Percentiles rank a stretch among this genome's conserved stretches.
Conservation (phyloP, 2,329 filamentous ascomycete genomes). For the Hypoxylon sp. region DNA sequence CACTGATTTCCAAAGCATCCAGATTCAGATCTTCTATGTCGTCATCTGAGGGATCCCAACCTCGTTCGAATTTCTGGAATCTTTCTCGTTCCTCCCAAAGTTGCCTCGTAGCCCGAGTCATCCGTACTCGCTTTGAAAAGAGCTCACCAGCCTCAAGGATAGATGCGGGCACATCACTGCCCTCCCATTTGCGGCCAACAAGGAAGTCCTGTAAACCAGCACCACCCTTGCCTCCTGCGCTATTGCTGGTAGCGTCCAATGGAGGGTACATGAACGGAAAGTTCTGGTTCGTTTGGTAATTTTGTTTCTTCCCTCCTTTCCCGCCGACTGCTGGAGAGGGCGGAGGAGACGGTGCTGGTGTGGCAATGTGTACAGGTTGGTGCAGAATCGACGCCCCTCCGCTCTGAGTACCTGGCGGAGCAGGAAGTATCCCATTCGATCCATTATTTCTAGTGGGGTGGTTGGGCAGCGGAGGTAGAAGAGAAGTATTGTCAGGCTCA, state of each 20-base stretch:
- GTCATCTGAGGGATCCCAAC: slow-evolving; percentile 77
- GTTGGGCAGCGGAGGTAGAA: slow-evolving; percentile 86
- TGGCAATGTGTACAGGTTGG: slow-evolving; percentile 98
- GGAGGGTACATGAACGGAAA: slow-evolving; percentile 98
- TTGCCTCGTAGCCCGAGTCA: slow-evolving; percentile 91
- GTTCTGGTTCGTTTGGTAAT: slow-evolving; percentile 99
- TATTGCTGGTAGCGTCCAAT: slow-evolving; percentile 88
- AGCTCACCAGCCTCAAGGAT: slow-evolving; percentile 95
- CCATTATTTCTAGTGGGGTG: slow-evolving; percentile 75
- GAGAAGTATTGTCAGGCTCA: slow-evolving; percentile 90
- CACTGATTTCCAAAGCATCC: slow-evolving; percentile 51
- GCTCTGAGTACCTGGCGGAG: slow-evolving; percentile 66
- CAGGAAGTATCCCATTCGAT: slow-evolving; percentile 73
- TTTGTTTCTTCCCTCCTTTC: slow-evolving; percentile 97
- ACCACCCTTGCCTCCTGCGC: slow-evolving; percentile 88
- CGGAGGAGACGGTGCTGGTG: slow-evolving; percentile 93
- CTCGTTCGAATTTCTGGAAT: slow-evolving; percentile 92
- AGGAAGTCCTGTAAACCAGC: slow-evolving; percentile 84
- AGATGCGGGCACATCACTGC: slow-evolving; percentile 92
- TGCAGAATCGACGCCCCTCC: slow-evolving; percentile 86
- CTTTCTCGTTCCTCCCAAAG: slow-evolving; percentile 94
- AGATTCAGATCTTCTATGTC: slow-evolving; percentile 60
- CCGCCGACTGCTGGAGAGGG: slow-evolving; percentile 89
- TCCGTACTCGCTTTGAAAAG: slow-evolving; percentile 90
- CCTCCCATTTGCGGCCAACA: slow-evolving; percentile 90